Percentiles rank a stretch among this genome's conserved stretches.
Conservation (phyloP, 176 grass and related monocot species). For the Thalia dealbata region DNA sequence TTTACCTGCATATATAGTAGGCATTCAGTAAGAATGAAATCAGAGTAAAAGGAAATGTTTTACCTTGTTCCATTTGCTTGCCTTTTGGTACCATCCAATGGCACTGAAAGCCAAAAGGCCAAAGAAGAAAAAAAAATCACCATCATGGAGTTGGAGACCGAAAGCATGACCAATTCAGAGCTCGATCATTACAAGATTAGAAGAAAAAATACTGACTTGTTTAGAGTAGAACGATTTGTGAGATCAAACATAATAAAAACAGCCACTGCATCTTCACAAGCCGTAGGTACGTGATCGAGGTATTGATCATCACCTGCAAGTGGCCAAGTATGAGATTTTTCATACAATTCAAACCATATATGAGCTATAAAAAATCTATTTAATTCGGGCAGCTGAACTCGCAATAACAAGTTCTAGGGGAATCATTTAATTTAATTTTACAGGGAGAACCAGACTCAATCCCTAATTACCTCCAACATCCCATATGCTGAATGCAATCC, state of each 20-base stretch:
- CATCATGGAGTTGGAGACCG: not conserved
- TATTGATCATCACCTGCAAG: slow-evolving; percentile 51
- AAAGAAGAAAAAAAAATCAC: not conserved
- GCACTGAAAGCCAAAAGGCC: slow-evolving; percentile 31
- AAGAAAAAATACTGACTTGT: slow-evolving; percentile 49
- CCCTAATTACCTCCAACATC: slow-evolving; percentile 61
- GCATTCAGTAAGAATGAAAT: slow-evolving; percentile 2
- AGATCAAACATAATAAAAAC: slow-evolving; percentile 99
- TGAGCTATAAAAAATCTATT: too few relatives aligned
- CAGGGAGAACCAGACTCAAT: not conserved
- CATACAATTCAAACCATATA: not conserved
- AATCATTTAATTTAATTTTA: not conserved
- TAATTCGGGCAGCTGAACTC: not conserved
- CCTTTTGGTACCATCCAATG: slow-evolving; percentile 75
- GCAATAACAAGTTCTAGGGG: not conserved
- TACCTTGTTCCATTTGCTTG: slow-evolving; percentile 98
- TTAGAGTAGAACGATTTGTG: slow-evolving; percentile 89
- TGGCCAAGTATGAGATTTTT: not conserved
- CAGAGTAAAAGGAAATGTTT: not conserved
- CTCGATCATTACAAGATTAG: not conserved
- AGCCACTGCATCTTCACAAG: slow-evolving; percentile 87
- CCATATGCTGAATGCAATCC: slow-evolving; percentile 88
- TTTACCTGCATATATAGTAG: not conserved
- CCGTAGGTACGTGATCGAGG: slow-evolving; percentile 62
- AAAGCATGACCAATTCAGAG: not conserved